Evolutionary conservation across 2,329 filamentous ascomycete species (phyloP), one percentile per base, ranked within the genome.

Genomic region (Metarhizium sp.): DNA sequence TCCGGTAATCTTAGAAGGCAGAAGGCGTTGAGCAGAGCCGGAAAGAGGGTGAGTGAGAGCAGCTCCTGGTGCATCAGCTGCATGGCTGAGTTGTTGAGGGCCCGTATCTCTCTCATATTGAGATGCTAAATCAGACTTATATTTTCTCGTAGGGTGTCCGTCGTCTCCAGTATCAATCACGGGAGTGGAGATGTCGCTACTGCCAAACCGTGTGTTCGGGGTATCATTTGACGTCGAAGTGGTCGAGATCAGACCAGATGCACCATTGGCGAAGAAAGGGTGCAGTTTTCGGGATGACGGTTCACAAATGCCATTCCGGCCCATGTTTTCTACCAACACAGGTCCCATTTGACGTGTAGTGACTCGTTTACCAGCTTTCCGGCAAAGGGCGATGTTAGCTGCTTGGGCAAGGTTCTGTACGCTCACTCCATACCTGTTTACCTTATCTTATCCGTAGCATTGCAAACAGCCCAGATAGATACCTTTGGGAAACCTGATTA

Each of bases 231-330:
- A 48, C 29, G 46, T 43, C 7, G 50, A 38, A 52, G 52, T 16
- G 29, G 18, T 47, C n/a, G 49, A 20, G 36, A 56, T 32, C 38
- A 51, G 38, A 11, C 60, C 57, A 32, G 56, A 53, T 49, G 65
- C 56, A 6, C 50, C 55, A 55, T 67, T 69, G 43, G 69, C 63
- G 62, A 83, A 82, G 67, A 83, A 81, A 18, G 80, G 80, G 60
- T 83, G 80, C 42, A 82, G 63, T 59, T 78, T 80, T 62, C 74
- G 76, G 29, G 64, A 61, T 43, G 63, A 58, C 10, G 66, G 63
- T 54, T 71, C 71, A 57, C 62, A 64, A 53, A 67, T 59, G 55
- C 64, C 69, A 63, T 71, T 68, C 54, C 71, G 71, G 59, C 69
- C 68, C 78, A 80, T 81, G 51, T 65, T 71, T 61, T 69, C 68